Base-by-base conservation (phyloP, 257 asterid species). In the Oldenlandia corymbosa region DNA sequence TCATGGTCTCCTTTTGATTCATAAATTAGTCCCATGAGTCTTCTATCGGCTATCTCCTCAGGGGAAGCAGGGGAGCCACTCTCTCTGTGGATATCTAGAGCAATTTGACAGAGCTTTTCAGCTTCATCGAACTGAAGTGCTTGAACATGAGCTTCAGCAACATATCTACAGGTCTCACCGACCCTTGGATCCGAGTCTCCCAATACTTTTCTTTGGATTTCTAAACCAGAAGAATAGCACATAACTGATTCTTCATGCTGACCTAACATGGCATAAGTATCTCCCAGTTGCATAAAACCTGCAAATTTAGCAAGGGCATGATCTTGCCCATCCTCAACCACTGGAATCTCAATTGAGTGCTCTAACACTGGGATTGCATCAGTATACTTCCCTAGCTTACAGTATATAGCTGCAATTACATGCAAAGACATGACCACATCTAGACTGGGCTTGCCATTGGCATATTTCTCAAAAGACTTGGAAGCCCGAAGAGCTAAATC, bases 221-320 rank as follows among this genome's bases (percentile, higher is more conserved):
- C 95, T 76, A 88, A 75, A 20, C 96, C 98, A 18, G 91, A 78
- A 12, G 83, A 74, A 70, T 88, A 91, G 59, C 77, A 64, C 4
- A 76, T 61, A 57, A 88, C 86, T 8, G 98, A 88, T 64, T 84
- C 86, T 81, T 86, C 98, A 1, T 82, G 84, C 71, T 83, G 96
- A 18, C 96, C 98, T 75, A 88, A 68, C 98, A 91, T 84, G 2
- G 95, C 81, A 57, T 80, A 88, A 34, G 96, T 91, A 68, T 91
- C 96, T 7, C 98, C 98, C 74, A 91, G 64, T 78, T 91, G 98
- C 98, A 91, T 91, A 71, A 86, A 80, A 31, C 98, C 96, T 10
- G 96, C 95, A 47, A 91, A 91, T 79, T 91, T 91, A 47, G 96
- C 98, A 57, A 91, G 91, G 64, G 98, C 98, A 0, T 86, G 96